A percentile compares a stretch with the other conserved stretches of the same genome.
Conservation (phyloP, 2,329 filamentous ascomycete species). For the Fusarium palustre region DNA sequence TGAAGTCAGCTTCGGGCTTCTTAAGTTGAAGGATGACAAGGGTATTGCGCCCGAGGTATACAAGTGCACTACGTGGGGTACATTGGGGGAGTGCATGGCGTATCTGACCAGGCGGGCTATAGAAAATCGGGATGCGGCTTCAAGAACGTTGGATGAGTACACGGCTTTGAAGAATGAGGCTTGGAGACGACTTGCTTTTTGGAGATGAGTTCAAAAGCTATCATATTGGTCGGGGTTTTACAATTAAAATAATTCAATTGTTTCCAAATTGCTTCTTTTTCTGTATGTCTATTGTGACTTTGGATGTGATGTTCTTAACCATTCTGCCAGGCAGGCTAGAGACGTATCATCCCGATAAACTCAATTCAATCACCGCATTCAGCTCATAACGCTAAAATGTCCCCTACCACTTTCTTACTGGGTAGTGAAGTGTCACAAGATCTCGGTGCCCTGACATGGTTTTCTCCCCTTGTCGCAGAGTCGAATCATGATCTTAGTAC, state of each 20-base stretch:
- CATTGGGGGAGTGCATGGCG: constrained; percentile 53
- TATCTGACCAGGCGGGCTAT: constrained; percentile 54
- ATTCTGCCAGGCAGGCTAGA: too few relatives aligned
- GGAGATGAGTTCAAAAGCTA: constrained; percentile 15
- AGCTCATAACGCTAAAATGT: neutral
- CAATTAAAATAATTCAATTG: neutral
- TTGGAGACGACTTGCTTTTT: constrained; percentile 49
- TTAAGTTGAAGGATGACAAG: constrained; percentile 52
- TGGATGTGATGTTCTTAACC: neutral
- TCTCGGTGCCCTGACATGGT: neutral
- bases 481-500: neutral
- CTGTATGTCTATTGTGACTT: neutral
- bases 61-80: constrained; percentile 58
- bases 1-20: constrained; percentile 63
- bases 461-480: neutral
- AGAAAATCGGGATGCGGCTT: constrained; percentile 56
- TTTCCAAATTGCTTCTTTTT: neutral
- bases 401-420: neutral
- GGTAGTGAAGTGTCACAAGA: neutral
- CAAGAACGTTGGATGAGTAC: constrained; percentile 49
- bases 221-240: neutral
- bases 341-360: neutral
- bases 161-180: constrained; percentile 48
- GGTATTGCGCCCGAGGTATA: constrained; percentile 49
- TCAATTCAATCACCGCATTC: constrained; percentile 10